phyloP scores from a whole-genome alignment of 164 flowering plant species.

The Vitis labrusca region DNA sequence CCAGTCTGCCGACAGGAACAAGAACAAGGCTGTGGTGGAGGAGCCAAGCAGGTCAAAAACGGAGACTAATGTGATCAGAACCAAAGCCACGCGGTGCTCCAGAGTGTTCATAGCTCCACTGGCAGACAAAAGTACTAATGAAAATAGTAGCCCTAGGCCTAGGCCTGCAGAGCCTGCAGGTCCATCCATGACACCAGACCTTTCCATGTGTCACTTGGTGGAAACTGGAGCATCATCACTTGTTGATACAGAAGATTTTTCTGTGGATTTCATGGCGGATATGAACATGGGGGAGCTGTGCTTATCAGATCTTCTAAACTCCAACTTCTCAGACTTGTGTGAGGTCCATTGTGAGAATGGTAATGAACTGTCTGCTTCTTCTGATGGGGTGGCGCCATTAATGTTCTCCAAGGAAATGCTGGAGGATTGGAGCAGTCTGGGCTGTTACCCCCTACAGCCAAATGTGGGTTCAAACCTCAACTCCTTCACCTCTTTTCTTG shows the following conservation, averaged over 20 bases:
- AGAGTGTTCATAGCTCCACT: background rate
- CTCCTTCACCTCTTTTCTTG: slow-evolving; percentile 8
- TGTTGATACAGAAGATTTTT: background rate
- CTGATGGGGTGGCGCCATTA: no score
- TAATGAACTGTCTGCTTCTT: no score
- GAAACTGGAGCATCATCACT: background rate
- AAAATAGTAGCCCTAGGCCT: no score
- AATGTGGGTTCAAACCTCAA: slow-evolving; percentile 6
- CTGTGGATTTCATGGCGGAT: slow-evolving; percentile 10
- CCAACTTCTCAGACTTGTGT: slow-evolving; percentile 3
- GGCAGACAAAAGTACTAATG: background rate
- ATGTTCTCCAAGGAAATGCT: slow-evolving; percentile 5
- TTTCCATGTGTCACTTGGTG: no score
- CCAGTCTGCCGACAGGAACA: background rate
- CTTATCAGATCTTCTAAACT: slow-evolving; percentile 11
- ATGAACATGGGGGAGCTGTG: slow-evolving; percentile 11
- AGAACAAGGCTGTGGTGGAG: no score
- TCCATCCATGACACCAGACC: no score
- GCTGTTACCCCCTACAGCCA: background rate
- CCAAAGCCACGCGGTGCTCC: background rate
- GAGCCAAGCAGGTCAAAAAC: no score
- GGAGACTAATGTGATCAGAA: background rate
- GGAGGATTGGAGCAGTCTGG: slow-evolving; percentile 4
- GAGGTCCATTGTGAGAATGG: no score
- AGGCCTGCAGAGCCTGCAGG: background rate